phyloP scores from a whole-genome alignment of 805 yeast genomes.

The Grigorovia humatica region DNA sequence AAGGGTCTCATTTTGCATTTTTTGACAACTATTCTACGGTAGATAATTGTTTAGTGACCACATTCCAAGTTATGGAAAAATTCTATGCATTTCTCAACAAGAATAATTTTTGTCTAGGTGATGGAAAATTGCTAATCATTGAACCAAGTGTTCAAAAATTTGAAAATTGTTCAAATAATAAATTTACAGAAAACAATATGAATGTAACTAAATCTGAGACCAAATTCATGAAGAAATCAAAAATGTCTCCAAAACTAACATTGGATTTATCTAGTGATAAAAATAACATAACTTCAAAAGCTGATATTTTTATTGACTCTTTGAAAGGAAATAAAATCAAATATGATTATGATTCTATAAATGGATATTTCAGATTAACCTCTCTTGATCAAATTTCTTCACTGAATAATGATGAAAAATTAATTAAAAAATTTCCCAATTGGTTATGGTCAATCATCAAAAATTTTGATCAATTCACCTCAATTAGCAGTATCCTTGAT shows the following conservation, averaged over 20 bases:
- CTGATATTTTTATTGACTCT: slow-evolving; percentile 21
- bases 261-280: slow-evolving; percentile 10
- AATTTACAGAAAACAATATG: neutral
- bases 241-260: slow-evolving; percentile 8
- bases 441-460: slow-evolving; percentile 22
- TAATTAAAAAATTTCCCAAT: slow-evolving; percentile 19
- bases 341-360: slow-evolving; percentile 25
- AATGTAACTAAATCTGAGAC: neutral
- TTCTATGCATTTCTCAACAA: slow-evolving; percentile 3
- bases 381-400: slow-evolving; percentile 1
- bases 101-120: neutral
- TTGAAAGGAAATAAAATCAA: slow-evolving; percentile 24
- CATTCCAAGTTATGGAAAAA: slow-evolving; percentile 17
- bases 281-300: slow-evolving; percentile 8
- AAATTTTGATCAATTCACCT: slow-evolving; percentile 12
- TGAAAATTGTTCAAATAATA: neutral
- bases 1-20: slow-evolving; percentile 11
- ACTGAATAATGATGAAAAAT: slow-evolving; percentile 3
- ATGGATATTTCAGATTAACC: slow-evolving; percentile 21
- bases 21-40: slow-evolving; percentile 18
- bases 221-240: neutral
- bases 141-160: neutral
- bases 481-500: slow-evolving; percentile 20
- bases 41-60: slow-evolving; percentile 14
- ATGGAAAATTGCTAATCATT: neutral